These are phyloP conservation scores for Fusarium sacchari DNA, from an alignment of 2,329 filamentous ascomycete genomes.

Conservation along the genomic window DNA sequence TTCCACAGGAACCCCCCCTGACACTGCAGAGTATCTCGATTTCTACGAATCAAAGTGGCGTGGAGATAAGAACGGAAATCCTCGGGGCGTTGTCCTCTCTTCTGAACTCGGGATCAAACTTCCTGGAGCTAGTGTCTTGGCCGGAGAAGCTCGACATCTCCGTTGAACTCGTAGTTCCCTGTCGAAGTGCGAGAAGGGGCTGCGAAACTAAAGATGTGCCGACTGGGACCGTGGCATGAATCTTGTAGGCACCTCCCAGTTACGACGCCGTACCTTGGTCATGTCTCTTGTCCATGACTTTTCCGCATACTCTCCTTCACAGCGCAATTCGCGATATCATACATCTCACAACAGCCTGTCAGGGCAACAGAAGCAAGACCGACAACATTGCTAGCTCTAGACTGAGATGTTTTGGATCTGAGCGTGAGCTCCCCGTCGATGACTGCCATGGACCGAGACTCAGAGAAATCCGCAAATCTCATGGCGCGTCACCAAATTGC, in stretches of 20 bases:
- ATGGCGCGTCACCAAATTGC: fast-evolving
- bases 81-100: neutral
- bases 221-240: too few relatives aligned
- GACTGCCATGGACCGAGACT: neutral
- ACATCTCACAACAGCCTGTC: fast-evolving
- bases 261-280: fast-evolving
- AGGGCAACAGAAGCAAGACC: neutral
- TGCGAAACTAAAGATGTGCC: neutral
- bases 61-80: fast-evolving
- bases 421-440: fast-evolving
- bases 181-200: neutral
- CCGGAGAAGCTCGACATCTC: neutral
- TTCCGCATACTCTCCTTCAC: fast-evolving
- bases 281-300: neutral
- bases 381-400: fast-evolving
- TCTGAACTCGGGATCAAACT: neutral
- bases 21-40: neutral
- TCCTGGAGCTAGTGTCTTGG: fast-evolving
- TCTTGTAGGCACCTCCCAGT: neutral
- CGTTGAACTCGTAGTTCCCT: fast-evolving
- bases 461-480: fast-evolving
- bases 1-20: fast-evolving
- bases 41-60: fast-evolving
- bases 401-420: fast-evolving
- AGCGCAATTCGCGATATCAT: fast-evolving